These are phyloP conservation scores for Apiotrichum gracile DNA, from an alignment of 1,284 basidiomycete species.

Conservation along the genomic window DNA sequence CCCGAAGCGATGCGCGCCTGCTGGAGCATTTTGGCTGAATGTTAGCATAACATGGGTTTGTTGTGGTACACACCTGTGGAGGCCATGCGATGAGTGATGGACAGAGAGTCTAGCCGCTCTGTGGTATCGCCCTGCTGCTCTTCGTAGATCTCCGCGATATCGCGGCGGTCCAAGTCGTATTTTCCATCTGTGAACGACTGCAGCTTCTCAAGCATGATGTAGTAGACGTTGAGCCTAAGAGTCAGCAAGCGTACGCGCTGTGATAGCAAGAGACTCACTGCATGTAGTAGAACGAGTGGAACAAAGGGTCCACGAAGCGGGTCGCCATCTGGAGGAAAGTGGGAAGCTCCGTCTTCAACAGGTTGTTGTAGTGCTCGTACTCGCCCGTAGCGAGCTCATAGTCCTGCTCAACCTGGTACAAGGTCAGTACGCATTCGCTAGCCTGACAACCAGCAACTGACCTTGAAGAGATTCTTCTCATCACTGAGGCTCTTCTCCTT, in stretches of 20 bases:
- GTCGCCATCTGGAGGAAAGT: conserved; percentile 81
- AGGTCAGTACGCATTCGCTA: not conserved
- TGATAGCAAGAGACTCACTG: conserved; percentile 60
- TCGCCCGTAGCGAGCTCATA: conserved; percentile 91
- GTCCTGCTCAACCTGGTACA: conserved; percentile 95
- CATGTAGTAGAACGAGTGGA: conserved; percentile 99
- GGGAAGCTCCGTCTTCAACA: conserved; percentile 88
- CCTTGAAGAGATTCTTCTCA: conserved; percentile 93
- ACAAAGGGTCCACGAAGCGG: conserved; percentile 89
- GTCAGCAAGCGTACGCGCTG: conserved; percentile 7
- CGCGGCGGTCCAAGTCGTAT: conserved; percentile 65
- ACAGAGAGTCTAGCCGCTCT: conserved; percentile 66
- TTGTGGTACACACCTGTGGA: conserved; percentile 62
- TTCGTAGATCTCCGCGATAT: conserved; percentile 75
- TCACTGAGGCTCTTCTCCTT: conserved; percentile 90
- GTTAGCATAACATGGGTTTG: not conserved
- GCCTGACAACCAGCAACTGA: too few relatives aligned
- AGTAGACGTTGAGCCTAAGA: conserved; percentile 80
- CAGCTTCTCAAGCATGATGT: conserved; percentile 87
- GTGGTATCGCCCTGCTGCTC: conserved; percentile 71
- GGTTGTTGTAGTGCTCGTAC: conserved; percentile 92
- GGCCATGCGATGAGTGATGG: conserved; percentile 70
- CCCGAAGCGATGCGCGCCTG: conserved; percentile 5
- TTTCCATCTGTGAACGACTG: conserved; percentile 78
- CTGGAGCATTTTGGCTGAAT: conserved; percentile 26